Evolutionary conservation across 1,139 yeast genomes (phyloP).

Genomic region (Scheffersomyces parashehatae): DNA sequence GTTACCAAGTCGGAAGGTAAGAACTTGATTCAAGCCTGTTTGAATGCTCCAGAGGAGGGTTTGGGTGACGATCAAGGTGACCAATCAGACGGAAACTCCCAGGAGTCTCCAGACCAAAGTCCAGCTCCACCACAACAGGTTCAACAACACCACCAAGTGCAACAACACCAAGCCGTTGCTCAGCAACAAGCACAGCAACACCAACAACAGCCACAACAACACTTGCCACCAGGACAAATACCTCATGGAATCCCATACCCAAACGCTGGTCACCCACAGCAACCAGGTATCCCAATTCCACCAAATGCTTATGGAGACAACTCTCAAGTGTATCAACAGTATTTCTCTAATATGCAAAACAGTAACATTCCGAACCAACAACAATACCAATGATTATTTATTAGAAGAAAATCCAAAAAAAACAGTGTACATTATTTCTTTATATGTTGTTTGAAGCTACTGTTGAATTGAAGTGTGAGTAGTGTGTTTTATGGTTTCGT

Average conservation of each 20-base stretch:
- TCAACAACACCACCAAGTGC: slow-evolving; percentile 30
- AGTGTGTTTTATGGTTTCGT: not conserved
- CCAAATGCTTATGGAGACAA: slow-evolving; percentile 46
- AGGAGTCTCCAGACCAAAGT: slow-evolving; percentile 42
- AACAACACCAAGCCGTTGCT: slow-evolving; percentile 26
- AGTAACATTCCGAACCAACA: slow-evolving; percentile 49
- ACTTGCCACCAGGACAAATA: slow-evolving; percentile 51
- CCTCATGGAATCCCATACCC: slow-evolving; percentile 49
- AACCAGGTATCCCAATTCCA: slow-evolving; percentile 40
- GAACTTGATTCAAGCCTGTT: slow-evolving; percentile 92
- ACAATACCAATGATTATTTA: slow-evolving; percentile 32
- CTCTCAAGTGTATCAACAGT: slow-evolving; percentile 55
- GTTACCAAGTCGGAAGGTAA: slow-evolving; percentile 98
- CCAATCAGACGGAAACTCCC: slow-evolving; percentile 55
- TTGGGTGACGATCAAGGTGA: slow-evolving; percentile 63
- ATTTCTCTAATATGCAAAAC: slow-evolving; percentile 57
- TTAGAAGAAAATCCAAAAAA: not conserved
- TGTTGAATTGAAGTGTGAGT: not conserved
- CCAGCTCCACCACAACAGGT: slow-evolving; percentile 33
- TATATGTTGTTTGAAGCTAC: slow-evolving; percentile 2
- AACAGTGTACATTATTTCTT: not conserved
- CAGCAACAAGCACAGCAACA: slow-evolving; percentile 24
- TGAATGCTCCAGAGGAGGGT: slow-evolving; percentile 85
- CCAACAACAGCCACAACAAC: slow-evolving; percentile 30
- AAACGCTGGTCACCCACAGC: slow-evolving; percentile 38